Conservation (phyloP, 768 basidiomycete genomes). For the Lactarius pseudohatsudake region DNA sequence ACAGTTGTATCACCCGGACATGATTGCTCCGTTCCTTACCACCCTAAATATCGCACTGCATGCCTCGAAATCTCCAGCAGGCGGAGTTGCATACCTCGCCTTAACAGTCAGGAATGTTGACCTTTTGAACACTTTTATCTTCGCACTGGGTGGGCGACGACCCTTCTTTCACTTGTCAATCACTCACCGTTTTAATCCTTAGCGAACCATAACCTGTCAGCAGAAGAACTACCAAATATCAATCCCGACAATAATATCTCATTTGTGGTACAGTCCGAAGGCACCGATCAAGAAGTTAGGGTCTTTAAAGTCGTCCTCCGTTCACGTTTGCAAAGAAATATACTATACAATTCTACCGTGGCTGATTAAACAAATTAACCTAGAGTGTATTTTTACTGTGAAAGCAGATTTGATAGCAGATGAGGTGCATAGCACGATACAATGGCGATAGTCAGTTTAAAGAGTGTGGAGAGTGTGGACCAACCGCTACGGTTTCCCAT, state of each 20-base stretch:
- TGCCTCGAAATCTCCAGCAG: conserved; percentile 4
- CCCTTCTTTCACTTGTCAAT: not conserved
- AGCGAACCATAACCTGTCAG: conserved; percentile 20
- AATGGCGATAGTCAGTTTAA: not conserved
- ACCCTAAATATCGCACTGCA: conserved; percentile 24
- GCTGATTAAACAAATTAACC: conserved; percentile 1
- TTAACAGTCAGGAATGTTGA: conserved; percentile 26
- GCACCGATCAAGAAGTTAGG: conserved; percentile 18
- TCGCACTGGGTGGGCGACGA: conserved; percentile 16
- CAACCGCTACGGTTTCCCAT: not conserved
- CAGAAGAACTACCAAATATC: conserved; percentile 14
- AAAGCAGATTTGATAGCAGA: not conserved
- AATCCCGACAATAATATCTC: not conserved
- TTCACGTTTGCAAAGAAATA: not conserved
- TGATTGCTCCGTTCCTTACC: conserved; percentile 25
- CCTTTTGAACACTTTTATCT: conserved; percentile 19
- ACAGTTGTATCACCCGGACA: conserved; percentile 24
- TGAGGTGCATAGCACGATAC: not conserved
- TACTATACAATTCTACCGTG: not conserved
- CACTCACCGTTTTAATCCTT: not conserved
- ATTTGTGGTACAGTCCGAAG: conserved; percentile 24
- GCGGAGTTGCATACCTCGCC: conserved; percentile 25
- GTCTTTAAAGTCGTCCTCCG: conserved; percentile 12
- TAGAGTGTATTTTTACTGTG: not conserved
- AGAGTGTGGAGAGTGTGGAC: not conserved